phyloP scores from a whole-genome alignment of 768 basidiomycete genomes.

The Xerocomus brunneocitrinus region DNA sequence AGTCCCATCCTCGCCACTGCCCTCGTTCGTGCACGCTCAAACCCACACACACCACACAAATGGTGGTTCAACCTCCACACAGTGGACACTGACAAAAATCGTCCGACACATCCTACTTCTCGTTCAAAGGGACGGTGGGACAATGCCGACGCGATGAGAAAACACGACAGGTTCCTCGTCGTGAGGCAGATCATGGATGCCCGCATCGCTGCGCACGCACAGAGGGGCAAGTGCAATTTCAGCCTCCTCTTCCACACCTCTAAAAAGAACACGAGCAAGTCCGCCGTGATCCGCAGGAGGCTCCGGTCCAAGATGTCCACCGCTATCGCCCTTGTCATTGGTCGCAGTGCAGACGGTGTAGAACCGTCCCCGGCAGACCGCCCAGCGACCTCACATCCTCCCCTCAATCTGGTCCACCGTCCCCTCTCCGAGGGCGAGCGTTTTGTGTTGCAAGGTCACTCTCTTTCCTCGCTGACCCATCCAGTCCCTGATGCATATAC shows the following conservation, averaged over 20 bases:
- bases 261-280: slow-evolving; percentile 26
- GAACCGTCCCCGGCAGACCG: neutral
- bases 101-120: neutral
- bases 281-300: slow-evolving; percentile 16
- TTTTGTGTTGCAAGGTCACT: slow-evolving; percentile 18
- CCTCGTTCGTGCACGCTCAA: slow-evolving; percentile 2
- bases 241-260: slow-evolving; percentile 17
- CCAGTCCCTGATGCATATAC: neutral
- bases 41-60: neutral
- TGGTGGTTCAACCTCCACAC: slow-evolving; percentile 1
- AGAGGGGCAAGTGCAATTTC: slow-evolving; percentile 9
- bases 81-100: neutral
- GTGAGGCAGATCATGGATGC: slow-evolving; percentile 6
- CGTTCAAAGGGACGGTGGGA: neutral
- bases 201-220: slow-evolving; percentile 4
- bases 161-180: neutral
- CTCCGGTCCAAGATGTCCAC: slow-evolving; percentile 21
- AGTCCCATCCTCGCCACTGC: slow-evolving; percentile 19
- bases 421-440: neutral
- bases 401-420: slow-evolving; percentile 1
- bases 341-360: slow-evolving; percentile 10
- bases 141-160: neutral
- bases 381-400: neutral
- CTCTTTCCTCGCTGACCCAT: neutral
- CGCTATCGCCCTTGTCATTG: slow-evolving; percentile 18